Conservation (phyloP, 148 eudicot species). For the Drosera capensis region DNA sequence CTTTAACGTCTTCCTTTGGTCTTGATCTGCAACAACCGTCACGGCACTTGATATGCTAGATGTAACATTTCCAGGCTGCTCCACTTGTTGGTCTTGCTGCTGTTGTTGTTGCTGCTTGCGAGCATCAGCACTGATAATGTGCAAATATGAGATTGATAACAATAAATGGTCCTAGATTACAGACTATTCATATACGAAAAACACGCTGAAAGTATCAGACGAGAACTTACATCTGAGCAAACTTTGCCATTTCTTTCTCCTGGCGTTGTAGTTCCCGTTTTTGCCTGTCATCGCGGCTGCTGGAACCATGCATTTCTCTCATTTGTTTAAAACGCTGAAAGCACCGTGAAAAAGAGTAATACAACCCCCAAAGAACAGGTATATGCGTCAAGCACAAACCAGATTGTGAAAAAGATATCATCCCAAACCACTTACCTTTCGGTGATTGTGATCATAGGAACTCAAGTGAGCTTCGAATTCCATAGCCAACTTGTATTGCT, state of each 20-base stretch:
- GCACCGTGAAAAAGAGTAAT: conserved; percentile 1
- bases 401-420: no score
- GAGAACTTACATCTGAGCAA: conserved; percentile 62
- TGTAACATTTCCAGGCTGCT: conserved; percentile 18
- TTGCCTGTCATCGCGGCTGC: conserved; percentile 83
- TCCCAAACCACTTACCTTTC: conserved; percentile 43
- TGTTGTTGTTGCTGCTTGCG: conserved; percentile 58
- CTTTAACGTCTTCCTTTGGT: conserved; percentile 69
- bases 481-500: conserved; percentile 93
- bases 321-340: conserved; percentile 84
- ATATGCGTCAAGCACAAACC: no score
- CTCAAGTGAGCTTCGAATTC: conserved; percentile 95
- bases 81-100: conserved; percentile 37
- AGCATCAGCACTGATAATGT: conserved; percentile 62
- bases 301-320: conserved; percentile 92
- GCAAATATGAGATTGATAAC: not conserved
- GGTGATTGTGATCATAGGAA: conserved; percentile 96
- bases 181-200: not conserved
- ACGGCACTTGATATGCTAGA: conserved; percentile 25
- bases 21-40: conserved; percentile 46
- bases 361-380: no score
- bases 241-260: conserved; percentile 91
- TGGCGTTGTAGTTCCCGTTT: conserved; percentile 86
- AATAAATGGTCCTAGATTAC: not conserved
- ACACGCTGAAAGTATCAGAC: not conserved